Conservation (phyloP, 2,329 filamentous ascomycete species). For the Penicillium digitatum region DNA sequence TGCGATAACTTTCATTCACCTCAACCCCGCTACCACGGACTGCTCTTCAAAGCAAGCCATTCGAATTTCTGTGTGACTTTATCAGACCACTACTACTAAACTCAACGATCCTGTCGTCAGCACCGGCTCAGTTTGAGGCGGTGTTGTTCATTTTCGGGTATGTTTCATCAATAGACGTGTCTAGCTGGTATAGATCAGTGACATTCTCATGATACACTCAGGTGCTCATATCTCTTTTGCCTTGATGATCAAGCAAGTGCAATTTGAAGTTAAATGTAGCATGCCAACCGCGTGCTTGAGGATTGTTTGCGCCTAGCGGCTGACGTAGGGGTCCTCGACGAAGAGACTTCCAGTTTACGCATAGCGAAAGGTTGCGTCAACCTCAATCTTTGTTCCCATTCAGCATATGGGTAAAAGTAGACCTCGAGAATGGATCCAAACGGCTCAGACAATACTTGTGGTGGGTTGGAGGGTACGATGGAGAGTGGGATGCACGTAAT, state of each 20-base stretch:
- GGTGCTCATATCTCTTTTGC: not conserved
- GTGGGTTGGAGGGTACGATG: conserved; percentile 64
- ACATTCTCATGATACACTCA: too few species aligned
- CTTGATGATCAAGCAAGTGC: conserved; percentile 51
- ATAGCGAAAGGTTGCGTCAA: conserved; percentile 21
- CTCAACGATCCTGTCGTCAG: not conserved
- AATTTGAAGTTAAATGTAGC: conserved; percentile 59
- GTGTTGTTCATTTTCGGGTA: not conserved
- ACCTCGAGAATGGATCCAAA: conserved; percentile 71
- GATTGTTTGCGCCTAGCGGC: conserved; percentile 50
- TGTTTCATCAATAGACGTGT: not conserved
- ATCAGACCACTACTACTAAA: not conserved
- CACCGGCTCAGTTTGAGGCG: not conserved
- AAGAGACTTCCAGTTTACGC: conserved; percentile 22
- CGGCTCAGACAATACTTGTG: conserved; percentile 70
- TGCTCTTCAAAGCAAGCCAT: not conserved
- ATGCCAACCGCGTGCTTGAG: conserved; percentile 55
- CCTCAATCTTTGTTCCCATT: conserved; percentile 17
- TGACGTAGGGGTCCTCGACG: conserved; percentile 44
- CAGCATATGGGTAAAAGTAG: conserved; percentile 69
- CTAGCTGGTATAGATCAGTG: not conserved
- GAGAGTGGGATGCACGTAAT: conserved; percentile 75
- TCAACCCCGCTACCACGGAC: not conserved
- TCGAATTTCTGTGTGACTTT: not conserved
- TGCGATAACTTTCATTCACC: not conserved